phyloP scores from a whole-genome alignment of 2,329 filamentous ascomycete species.

The Fusarium kyushuense region DNA sequence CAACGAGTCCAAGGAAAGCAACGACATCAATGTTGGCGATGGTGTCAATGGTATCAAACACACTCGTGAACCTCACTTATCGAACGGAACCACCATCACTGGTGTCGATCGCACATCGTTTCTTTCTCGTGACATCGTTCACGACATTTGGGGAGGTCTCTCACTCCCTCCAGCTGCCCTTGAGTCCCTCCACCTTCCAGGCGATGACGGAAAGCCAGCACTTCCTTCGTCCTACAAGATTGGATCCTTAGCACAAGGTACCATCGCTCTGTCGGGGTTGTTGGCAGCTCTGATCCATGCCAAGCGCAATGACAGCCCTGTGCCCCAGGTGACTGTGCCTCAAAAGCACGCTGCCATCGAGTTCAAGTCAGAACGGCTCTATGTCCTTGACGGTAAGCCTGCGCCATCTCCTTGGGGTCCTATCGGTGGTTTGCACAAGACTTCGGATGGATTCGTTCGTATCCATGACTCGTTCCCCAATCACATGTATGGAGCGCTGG shows the following conservation, averaged over 20 bases:
- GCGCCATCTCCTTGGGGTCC: neutral
- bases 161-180: neutral
- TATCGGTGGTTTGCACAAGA: neutral
- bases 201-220: neutral
- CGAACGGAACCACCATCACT: neutral
- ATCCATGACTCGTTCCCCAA: slow-evolving; percentile 6
- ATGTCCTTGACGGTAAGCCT: neutral
- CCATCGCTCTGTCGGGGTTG: neutral
- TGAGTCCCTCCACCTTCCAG: neutral
- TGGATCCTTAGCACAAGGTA: neutral
- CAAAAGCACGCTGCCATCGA: neutral
- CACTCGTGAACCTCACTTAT: neutral
- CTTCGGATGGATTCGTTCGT: neutral
- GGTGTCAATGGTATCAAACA: neutral
- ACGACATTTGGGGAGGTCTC: neutral
- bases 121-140: neutral
- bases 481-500: neutral
- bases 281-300: neutral
- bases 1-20: neutral
- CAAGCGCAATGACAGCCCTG: neutral
- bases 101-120: neutral
- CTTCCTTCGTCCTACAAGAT: slow-evolving; percentile 5
- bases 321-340: neutral
- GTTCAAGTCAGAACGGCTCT: slow-evolving; percentile 4
- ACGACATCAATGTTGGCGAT: neutral